These are phyloP conservation scores for Arthrocladium fulminans DNA, from an alignment of 2,329 filamentous ascomycete species.

Conservation along the genomic window DNA sequence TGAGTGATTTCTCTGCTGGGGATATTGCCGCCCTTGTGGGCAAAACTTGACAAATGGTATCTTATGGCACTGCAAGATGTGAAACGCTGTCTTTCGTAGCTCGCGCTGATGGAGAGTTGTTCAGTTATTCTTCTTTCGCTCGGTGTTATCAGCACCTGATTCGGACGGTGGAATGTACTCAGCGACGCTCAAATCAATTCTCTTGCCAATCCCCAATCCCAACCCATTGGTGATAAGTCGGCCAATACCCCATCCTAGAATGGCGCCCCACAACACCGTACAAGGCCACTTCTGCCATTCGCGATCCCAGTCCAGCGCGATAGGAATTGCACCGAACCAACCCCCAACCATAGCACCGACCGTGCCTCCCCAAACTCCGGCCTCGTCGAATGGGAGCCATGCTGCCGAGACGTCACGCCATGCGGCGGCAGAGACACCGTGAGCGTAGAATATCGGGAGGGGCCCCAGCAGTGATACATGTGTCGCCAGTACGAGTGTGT, in stretches of 20 bases:
- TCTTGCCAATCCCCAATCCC: constrained; percentile 16
- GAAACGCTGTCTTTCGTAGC: not conserved
- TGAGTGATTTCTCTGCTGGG: too few species aligned
- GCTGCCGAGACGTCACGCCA: constrained; percentile 65
- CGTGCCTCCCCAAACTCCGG: constrained; percentile 63
- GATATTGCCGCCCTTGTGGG: too few species aligned
- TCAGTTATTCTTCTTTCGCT: not conserved
- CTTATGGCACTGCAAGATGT: not conserved
- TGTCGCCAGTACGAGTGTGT: constrained; percentile 71
- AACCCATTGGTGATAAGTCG: constrained; percentile 14
- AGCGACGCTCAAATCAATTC: constrained; percentile 22
- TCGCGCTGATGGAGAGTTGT: not conserved
- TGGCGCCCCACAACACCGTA: constrained; percentile 76
- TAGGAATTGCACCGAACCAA: constrained; percentile 90
- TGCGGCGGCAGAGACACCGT: constrained; percentile 62
- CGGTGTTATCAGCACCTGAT: not conserved
- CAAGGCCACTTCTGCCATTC: constrained; percentile 98
- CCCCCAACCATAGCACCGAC: constrained; percentile 72
- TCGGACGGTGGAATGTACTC: constrained; percentile 9
- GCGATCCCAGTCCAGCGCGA: constrained; percentile 96
- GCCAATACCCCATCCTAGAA: constrained; percentile 66
- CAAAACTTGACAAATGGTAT: not conserved
- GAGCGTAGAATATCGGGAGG: constrained; percentile 75
- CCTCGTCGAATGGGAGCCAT: constrained; percentile 65
- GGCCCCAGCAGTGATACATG: constrained; percentile 73